Percentiles rank a stretch among this genome's conserved stretches.
Conservation (phyloP, 495 filamentous ascomycete genomes). For the Penicillium cinerascens region DNA sequence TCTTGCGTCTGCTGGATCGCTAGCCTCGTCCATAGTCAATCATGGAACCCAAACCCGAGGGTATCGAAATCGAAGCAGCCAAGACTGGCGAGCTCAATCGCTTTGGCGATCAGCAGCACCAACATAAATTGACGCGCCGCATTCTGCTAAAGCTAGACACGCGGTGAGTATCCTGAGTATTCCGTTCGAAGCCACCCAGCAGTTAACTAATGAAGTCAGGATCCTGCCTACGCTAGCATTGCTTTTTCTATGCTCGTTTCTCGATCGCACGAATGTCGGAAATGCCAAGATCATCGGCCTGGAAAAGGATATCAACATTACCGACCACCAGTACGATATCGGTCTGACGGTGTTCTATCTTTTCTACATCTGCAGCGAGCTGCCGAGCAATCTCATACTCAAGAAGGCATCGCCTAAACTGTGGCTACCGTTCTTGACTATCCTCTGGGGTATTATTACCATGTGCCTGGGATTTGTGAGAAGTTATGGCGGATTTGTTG, state of each 20-base stretch:
- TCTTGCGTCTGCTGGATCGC: background rate
- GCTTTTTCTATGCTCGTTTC: constrained; percentile 49
- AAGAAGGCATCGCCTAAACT: constrained; percentile 49
- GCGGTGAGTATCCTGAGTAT: constrained; percentile 39
- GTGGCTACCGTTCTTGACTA: constrained; percentile 68
- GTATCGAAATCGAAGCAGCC: constrained; percentile 16
- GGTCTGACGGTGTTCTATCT: constrained; percentile 57
- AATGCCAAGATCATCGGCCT: constrained; percentile 63
- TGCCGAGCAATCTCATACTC: constrained; percentile 43
- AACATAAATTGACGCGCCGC: constrained; percentile 29
- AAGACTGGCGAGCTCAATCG: constrained; percentile 11
- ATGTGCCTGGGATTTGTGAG: constrained; percentile 42
- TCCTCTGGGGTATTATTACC: constrained; percentile 57
- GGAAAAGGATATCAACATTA: constrained; percentile 49
- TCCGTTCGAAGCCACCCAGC: background rate
- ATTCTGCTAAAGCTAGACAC: constrained; percentile 54
- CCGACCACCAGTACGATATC: constrained; percentile 65
- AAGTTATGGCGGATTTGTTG: constrained; percentile 52
- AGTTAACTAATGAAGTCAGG: constrained; percentile 21
- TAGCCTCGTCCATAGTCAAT: background rate
- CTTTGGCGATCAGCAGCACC: constrained; percentile 12
- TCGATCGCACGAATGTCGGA: constrained; percentile 59
- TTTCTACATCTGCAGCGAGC: constrained; percentile 55
- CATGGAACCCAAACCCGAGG: constrained; percentile 20
- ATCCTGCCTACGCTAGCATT: constrained; percentile 61